phyloP scores from a whole-genome alignment of 2,329 filamentous ascomycete species.

The Paraphoma sp. region DNA sequence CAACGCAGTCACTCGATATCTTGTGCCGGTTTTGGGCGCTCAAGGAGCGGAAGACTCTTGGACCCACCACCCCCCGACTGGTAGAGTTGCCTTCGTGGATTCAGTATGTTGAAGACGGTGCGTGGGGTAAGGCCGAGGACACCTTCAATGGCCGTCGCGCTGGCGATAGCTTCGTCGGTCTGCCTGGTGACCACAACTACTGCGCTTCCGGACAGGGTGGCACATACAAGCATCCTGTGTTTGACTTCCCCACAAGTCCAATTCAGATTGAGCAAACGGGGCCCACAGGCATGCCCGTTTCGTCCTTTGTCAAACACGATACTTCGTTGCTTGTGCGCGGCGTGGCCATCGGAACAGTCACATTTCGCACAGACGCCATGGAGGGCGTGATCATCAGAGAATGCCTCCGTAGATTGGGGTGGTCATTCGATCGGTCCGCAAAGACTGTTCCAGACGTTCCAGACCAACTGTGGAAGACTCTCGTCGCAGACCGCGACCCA shows the following conservation, averaged over 20 bases:
- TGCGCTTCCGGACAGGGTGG: slow-evolving; percentile 3
- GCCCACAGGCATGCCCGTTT: not conserved
- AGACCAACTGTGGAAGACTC: slow-evolving; percentile 7
- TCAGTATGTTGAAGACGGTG: slow-evolving; percentile 4
- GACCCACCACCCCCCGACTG: not conserved
- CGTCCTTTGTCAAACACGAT: not conserved
- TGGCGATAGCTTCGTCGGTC: slow-evolving; percentile 17
- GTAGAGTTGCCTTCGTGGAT: slow-evolving; percentile 15
- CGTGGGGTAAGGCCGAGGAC: slow-evolving; percentile 1
- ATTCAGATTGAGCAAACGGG: not conserved
- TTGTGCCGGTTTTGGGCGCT: slow-evolving; percentile 20
- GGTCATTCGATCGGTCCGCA: not conserved
- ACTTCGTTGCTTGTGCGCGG: slow-evolving; percentile 1
- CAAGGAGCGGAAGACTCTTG: not conserved
- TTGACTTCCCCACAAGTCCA: slow-evolving; percentile 3
- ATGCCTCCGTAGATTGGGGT: slow-evolving; percentile 2
- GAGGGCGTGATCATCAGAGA: slow-evolving; percentile 7
- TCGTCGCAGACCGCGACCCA: slow-evolving; percentile 7
- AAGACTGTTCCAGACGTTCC: not conserved
- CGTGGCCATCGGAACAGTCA: not conserved
- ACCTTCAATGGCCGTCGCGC: slow-evolving; percentile 3
- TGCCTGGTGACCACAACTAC: slow-evolving; percentile 9
- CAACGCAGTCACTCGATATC: slow-evolving; percentile 12
- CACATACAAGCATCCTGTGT: not conserved
- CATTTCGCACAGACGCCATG: slow-evolving; percentile 1